These are phyloP conservation scores for Megacollybia marginata DNA, from an alignment of 768 basidiomycete genomes.

Conservation along the genomic window DNA sequence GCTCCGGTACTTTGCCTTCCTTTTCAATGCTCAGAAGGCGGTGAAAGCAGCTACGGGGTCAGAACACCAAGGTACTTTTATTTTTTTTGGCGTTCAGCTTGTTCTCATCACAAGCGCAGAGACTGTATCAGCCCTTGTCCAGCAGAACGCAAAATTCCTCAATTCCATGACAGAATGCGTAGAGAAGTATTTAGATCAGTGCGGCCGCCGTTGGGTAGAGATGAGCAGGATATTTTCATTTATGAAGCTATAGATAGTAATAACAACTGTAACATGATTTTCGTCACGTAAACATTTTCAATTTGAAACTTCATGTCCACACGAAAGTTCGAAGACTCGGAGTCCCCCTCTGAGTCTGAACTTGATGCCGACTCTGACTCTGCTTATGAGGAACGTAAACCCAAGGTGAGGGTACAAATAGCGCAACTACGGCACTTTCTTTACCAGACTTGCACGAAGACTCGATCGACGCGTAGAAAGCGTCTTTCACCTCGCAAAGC, in stretches of 20 bases:
- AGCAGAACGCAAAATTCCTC: slow-evolving; percentile 45
- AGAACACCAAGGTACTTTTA: slow-evolving; percentile 26
- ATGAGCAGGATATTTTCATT: slow-evolving; percentile 74
- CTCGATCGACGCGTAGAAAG: too few species aligned
- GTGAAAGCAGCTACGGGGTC: slow-evolving; percentile 42
- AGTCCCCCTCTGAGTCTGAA: too few species aligned
- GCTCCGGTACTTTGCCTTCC: slow-evolving; percentile 69
- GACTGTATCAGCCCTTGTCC: slow-evolving; percentile 41
- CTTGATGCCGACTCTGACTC: too few species aligned
- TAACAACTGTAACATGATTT: too few species aligned
- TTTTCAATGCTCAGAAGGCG: slow-evolving; percentile 72
- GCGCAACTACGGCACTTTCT: too few species aligned
- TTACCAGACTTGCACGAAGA: too few species aligned
- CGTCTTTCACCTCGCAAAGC: neutral
- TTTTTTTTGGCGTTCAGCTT: neutral
- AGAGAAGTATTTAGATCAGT: slow-evolving; percentile 77
- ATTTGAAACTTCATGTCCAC: too few species aligned
- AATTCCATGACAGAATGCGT: slow-evolving; percentile 47
- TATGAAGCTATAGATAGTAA: slow-evolving; percentile 48
- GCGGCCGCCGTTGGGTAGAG: slow-evolving; percentile 87
- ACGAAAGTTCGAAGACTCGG: too few species aligned
- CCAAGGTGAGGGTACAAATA: too few species aligned
- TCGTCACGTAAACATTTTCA: too few species aligned
- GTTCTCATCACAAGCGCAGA: slow-evolving; percentile 31
- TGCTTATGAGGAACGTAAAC: too few species aligned